phyloP scores from a whole-genome alignment of 2,329 filamentous ascomycete species.

The Aspergillus vadensis region DNA sequence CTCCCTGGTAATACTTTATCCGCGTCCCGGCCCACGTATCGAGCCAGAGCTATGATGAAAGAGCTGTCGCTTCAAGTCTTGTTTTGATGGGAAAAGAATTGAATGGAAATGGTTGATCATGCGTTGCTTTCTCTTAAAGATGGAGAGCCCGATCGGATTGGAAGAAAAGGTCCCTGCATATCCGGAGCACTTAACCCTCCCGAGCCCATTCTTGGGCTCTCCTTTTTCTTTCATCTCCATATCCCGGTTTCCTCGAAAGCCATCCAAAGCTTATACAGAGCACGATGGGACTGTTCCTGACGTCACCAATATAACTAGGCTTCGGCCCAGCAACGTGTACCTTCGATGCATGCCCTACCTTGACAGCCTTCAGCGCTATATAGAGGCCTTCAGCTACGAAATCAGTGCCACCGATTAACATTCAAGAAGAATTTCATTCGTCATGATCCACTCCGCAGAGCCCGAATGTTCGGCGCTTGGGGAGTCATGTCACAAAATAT shows the following conservation, averaged over 20 bases:
- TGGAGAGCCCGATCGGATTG: no score
- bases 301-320: not conserved
- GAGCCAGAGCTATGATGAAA: no score
- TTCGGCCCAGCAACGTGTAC: not conserved
- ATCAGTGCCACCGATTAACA: not conserved
- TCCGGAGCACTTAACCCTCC: not conserved
- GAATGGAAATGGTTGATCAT: no score
- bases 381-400: not conserved
- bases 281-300: not conserved
- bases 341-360: not conserved
- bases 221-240: not conserved
- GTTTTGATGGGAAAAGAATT: no score
- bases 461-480: not conserved
- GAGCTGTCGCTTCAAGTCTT: no score
- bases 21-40: not conserved
- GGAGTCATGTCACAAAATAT: conserved; percentile 11
- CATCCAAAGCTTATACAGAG: not conserved
- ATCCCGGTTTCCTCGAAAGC: not conserved
- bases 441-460: not conserved
- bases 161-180: not conserved
- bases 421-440: conserved; percentile 4
- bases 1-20: conserved; percentile 2
- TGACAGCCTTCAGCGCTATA: not conserved
- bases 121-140: no score
- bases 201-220: not conserved